Base-by-base conservation (phyloP, 768 basidiomycete species). In the Boletus fagicola region DNA sequence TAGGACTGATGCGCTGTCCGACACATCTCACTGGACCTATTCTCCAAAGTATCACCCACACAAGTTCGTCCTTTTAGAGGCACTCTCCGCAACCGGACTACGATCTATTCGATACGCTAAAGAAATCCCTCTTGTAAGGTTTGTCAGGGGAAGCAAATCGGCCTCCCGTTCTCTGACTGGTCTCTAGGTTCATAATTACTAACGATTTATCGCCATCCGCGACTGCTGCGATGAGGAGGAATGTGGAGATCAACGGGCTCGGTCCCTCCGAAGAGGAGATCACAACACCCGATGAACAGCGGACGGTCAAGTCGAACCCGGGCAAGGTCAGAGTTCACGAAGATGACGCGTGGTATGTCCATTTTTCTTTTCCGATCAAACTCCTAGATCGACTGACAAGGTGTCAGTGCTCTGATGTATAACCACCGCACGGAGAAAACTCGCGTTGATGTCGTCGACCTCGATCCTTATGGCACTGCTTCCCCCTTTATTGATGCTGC, bases 401-500 rank as follows among this genome's bases (percentile, higher is more conserved):
- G 7, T 11, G 4, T 49, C 16, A 97, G 95, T 66, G 80, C 89
- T 4, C 76, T 94, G 50, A 94, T 99, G 92, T 98, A 97, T 68
- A 81, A 80, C 47, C 94, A 94, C 67, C 86, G 94, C 39, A 77
- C 84, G 30, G 86, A 86, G 51, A 80, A 78, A 46, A 74, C 78
- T 12, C 84, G 87, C 3, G 94, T 98, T 20, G 95, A 98, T 61
- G 92, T 92, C 30, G 86, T 99, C n/a, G 97, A 99, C 70, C 81
- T 99, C 28, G 97, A 99, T 70, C 97, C 97, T 0, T 99, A 98
- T 66, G 97, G 97, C 1, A 96, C 94, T 10, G 97, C 97, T 0
- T 89, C 94, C 5, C 97, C 96, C 3, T 99, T 99, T 70, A 88
- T 99, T 28, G 97, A 99, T 64, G 88, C 88, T 22, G 94, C 96